Percentiles rank a stretch among this genome's conserved stretches.
These are phyloP conservation scores for Nissolia schottii DNA, from an alignment of 306 rosid species.

Conservation along the genomic window DNA sequence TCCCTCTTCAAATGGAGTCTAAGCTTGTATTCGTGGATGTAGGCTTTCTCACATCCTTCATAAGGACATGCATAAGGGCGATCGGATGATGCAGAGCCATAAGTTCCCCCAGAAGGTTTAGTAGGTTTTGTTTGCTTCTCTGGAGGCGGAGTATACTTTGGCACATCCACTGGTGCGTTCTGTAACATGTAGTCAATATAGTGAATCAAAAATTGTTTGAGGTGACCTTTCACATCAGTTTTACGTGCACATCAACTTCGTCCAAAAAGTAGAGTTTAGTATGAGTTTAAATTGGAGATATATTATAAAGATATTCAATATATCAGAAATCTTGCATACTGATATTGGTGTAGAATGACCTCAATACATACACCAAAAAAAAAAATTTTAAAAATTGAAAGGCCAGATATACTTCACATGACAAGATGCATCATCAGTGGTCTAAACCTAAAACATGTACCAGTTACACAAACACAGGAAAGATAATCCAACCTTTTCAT, in stretches of 20 bases:
- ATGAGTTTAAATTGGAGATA: too few relatives aligned
- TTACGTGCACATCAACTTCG: neutral
- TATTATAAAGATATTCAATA: neutral
- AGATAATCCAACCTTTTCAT: constrained; percentile 69
- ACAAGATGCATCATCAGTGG: neutral
- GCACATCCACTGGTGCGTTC: constrained; percentile 52
- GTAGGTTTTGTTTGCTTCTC: constrained; percentile 67
- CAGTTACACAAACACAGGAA: neutral
- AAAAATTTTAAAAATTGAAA: neutral
- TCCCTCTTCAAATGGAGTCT: constrained; percentile 86
- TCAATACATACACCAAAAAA: neutral
- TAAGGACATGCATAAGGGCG: constrained; percentile 92
- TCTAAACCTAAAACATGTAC: neutral
- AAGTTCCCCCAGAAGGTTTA: constrained; percentile 57
- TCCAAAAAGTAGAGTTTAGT: too few relatives aligned
- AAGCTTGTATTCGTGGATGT: constrained; percentile 93
- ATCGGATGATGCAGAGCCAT: constrained; percentile 82
- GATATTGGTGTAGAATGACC: neutral
- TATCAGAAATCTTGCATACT: neutral
- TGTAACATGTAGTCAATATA: constrained; percentile 30
- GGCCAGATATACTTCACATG: neutral
- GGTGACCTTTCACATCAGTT: neutral
- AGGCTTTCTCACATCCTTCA: constrained; percentile 89
- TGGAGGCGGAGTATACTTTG: constrained; percentile 62
- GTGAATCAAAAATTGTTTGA: neutral